A percentile compares a stretch with the other conserved stretches of the same genome.
Evolutionary conservation across 768 basidiomycete species (phyloP).

Genomic region (Paxillus involutus): DNA sequence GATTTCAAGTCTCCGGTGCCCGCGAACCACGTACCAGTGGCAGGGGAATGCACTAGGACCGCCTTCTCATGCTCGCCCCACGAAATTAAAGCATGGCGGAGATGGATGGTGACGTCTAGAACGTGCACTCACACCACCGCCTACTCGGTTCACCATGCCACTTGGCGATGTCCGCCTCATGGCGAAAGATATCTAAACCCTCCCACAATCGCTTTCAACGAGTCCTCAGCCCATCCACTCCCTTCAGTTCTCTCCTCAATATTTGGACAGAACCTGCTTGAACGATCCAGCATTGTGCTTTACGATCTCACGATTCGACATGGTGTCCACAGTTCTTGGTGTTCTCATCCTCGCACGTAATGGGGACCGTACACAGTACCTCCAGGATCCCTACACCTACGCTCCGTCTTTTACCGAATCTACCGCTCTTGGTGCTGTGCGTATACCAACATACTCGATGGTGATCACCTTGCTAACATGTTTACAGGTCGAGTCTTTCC

Average conservation of each 20-base stretch:
- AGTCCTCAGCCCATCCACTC: slow-evolving; percentile 11
- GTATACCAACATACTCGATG: slow-evolving; percentile 13
- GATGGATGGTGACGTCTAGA: slow-evolving; percentile 23
- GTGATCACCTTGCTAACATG: slow-evolving; percentile 6
- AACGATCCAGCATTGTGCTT: not conserved
- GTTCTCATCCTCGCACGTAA: slow-evolving; percentile 76
- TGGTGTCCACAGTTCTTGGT: slow-evolving; percentile 53
- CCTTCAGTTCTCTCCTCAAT: slow-evolving; percentile 1
- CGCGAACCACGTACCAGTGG: slow-evolving; percentile 26
- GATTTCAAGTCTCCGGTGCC: slow-evolving; percentile 21
- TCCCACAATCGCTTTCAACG: slow-evolving; percentile 2
- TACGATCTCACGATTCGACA: slow-evolving; percentile 16
- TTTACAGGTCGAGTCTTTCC: slow-evolving; percentile 60
- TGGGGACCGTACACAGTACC: slow-evolving; percentile 68
- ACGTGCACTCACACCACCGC: slow-evolving; percentile 25
- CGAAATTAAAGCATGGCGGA: slow-evolving; percentile 27
- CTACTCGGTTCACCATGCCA: slow-evolving; percentile 26
- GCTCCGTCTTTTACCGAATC: slow-evolving; percentile 61
- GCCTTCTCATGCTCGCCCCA: slow-evolving; percentile 16
- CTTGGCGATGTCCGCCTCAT: slow-evolving; percentile 30
- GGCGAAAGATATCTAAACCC: slow-evolving; percentile 31
- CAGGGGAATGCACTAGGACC: slow-evolving; percentile 11
- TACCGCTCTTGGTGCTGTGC: slow-evolving; percentile 75
- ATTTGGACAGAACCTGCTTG: not conserved
- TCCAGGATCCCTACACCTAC: slow-evolving; percentile 73